Base-by-base conservation (phyloP, 495 filamentous ascomycete genomes). In the Penicillium salamii region DNA sequence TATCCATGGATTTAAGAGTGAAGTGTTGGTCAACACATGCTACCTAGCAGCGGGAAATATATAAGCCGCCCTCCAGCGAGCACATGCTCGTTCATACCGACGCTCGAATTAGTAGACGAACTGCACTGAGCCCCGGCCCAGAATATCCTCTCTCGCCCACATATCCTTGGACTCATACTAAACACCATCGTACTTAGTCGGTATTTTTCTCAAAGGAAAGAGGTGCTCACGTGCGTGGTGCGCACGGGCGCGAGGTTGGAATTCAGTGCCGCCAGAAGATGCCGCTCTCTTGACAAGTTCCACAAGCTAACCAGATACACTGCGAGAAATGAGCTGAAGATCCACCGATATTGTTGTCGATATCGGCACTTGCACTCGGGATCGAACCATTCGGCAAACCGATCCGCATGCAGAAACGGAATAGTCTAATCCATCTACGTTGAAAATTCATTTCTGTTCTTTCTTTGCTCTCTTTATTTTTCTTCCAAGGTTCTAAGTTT, bases 291-390 rank as follows among this genome's bases (percentile, higher is more conserved):
- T 32, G 21, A 20, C 3, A 13, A 1, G 6, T 32, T 32, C 11
- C 29, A 5, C 29, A 21, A 49, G 19, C 77, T 79, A n/a, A 70
- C 70, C 23, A 3, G 23, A 1, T 20, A 43, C 18, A 13, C 17
- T 14, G 34, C 17, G 14, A 42, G 36, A 18, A 24, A 15, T 3
- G n/a, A 21, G 20, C 19, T 23, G 18, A 28, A 46, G 45, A 3
- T 0, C 19, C 14, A 20, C 2, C 36, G 17, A 20, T 14, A 33
- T 23, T 39, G n/a, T 33, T 40, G 24, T 34, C 14, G 8, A 15
- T 29, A 23, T 59, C 62, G 65, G 65, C 65, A 68, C 28, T 63
- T 61, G 39, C 2, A 19, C 48, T 68, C 65, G 65, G 61, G 56
- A 51, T 50, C 52, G 34, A 43, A 42, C 39, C 24, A 48, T 31